Base-by-base conservation (phyloP, 2,329 filamentous ascomycete species). In the Dryadomyces quercus-mongolicae region DNA sequence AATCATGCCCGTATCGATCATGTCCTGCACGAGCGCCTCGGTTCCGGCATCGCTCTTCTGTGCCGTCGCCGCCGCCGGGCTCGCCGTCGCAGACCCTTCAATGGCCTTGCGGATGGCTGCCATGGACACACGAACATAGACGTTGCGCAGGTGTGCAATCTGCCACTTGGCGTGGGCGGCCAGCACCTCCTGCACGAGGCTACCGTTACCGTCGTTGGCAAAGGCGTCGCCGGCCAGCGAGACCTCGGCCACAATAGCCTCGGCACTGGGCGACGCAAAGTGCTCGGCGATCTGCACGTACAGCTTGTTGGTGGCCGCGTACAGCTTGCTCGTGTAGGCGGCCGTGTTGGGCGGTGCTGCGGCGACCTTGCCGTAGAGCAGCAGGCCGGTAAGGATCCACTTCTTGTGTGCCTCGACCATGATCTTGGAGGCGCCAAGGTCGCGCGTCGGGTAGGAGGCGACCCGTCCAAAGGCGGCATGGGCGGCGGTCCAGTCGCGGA, bases 381-480 rank as follows among this genome's bases (percentile, higher is more conserved):
- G 71, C 54, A 96, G 74, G 53, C 82, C 81, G 10, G 90, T 77
- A 16, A 98, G 71, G 9, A 94, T 66, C 86, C 89, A 96, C 68
- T 92, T 94, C 70, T 92, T 94, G 73, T 95, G 92, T 6, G 88
- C 88, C 60, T 95, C 89, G 4, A 86, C 74, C 85, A 93, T 93
- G 51, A 94, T 76, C 65, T 82, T 84, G 67, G 85, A 92, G 13
- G 81, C 74, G 40, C 80, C 75, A 36, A 75, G 72, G 20, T 82
- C 83, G 52, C 72, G 74, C 0, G 76, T 73, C 0, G 90, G 88
- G 55, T 84, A 82, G 3, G 83, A 79, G 40, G 95, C 72, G 46
- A 81, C 78, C 56, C 80, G 75, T 60, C 82, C 79, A 25, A 90
- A 74, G 34, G 82, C 81, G 42, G 74, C 74, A 16, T 75, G 69